Evolutionary conservation across 1,284 basidiomycete genomes (phyloP), one percentile per base, ranked within the genome.

Genomic region (Flammula alnicola): DNA sequence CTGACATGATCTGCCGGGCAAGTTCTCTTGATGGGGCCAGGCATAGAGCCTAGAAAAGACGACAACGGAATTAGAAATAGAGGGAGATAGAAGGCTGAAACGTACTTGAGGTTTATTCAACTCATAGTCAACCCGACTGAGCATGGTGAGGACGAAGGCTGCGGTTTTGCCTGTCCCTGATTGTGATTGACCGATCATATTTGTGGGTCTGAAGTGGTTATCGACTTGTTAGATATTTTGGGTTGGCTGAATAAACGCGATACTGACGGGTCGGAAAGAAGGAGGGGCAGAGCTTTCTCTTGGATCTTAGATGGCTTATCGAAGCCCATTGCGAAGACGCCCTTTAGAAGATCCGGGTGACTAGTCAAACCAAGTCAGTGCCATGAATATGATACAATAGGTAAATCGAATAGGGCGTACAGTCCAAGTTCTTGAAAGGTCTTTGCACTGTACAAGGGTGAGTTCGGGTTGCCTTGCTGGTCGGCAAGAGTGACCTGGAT

Each of bases 101-200:
- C 76, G 51, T 52, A 91, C 92, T 72, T 98, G 97, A 29, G 95
- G 89, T 57, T 89, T 88, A 58, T 90, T 82, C 49, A 88, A 74
- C 26, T 81, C 79, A 61, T 90, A 94, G 71, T 98, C 94, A 50
- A 99, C 83, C 27, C 96, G 86, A 65, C 90, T 95, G 17, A 99
- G 83, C 95, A 99, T 99, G 22, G 95, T 95, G 47, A 99, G 79
- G 10, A 95, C 92, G 68, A 99, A 99, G 2, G 97, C 97, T 5
- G 97, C 97, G 3, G 97, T 99, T 77, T 99, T 99, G 49, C 97
- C 97, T 6, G 97, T 99, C 33, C 97, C 97, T 19, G 97, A 99
- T 68, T 99, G 97, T 41, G 95, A 98, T 74, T 99, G 97, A 8
- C 95, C 97, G 69, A 99, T 99, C 88, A 99, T 96, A 73, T 99